Evolutionary conservation across 164 flowering plant genomes (phyloP).

Genomic region (Paratinospora sagittata): DNA sequence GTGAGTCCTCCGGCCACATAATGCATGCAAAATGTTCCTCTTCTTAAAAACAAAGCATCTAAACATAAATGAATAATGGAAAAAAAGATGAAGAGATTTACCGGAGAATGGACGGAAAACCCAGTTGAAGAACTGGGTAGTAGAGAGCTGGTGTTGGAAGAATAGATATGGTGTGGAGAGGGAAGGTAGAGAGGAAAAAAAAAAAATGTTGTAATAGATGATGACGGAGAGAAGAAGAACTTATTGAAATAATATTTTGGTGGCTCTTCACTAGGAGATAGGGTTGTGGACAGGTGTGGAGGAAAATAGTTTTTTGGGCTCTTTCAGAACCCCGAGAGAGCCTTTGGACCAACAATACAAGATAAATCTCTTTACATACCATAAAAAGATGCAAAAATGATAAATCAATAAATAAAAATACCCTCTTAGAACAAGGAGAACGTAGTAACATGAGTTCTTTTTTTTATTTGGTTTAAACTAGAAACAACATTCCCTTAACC

Average conservation of each 20-base stretch:
- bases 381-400: not conserved
- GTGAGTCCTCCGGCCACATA: not conserved
- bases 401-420: not conserved
- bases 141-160: not conserved
- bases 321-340: slow-evolving; percentile 7
- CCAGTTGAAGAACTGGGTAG: not conserved
- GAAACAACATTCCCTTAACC: too few species aligned
- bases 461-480: too few species aligned
- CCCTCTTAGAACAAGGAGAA: not conserved
- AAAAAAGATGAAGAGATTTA: not conserved
- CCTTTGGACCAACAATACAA: not conserved
- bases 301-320: slow-evolving; percentile 30
- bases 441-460: not conserved
- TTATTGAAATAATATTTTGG: slow-evolving; percentile 1
- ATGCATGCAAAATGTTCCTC: not conserved
- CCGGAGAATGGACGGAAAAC: not conserved
- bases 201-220: slow-evolving; percentile 2
- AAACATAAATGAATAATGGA: not conserved
- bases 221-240: not conserved
- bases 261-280: slow-evolving; percentile 65
- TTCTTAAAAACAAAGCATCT: not conserved
- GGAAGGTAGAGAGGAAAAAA: slow-evolving; percentile 1
- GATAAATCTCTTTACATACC: not conserved
- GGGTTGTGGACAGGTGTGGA: slow-evolving; percentile 62
- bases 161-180: not conserved